Base-by-base conservation (phyloP, 306 rosid species). In the Mimosa bimucronata region DNA sequence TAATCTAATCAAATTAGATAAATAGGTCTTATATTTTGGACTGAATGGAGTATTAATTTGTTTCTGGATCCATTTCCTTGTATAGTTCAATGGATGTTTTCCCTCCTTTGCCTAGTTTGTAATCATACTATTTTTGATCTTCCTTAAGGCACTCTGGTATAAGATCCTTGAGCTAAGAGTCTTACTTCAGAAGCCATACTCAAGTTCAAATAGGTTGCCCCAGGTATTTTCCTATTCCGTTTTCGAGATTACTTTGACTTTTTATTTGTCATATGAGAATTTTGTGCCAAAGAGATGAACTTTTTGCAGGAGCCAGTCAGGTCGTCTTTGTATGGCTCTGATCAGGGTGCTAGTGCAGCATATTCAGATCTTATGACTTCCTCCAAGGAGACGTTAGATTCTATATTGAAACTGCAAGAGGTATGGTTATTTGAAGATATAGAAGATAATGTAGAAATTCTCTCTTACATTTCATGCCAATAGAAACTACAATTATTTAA, bases 201-300 rank as follows among this genome's bases (percentile, higher is more conserved):
- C 94, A 61, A 86, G 75, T 84, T 91, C 98, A 84, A 92, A 94
- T 84, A 85, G 97, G 90, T 84, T 94, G 77, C 98, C 98, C 30
- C 89, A 92, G 97, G 97, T 90, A 31, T 48, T 81, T 84, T 73
- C 28, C 77, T 83, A 68, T 73, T 72, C 44, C 44, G 31, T 41
- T 71, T 38, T 60, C 67, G 58, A 40, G 72, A 58, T 48, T 14
- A 37, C 52, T 62, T 29, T n/a, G 38, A 34, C 60, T 76, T 81
- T 12, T 75, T 78, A 38, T 80, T 60, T 78, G 61, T 66, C 26
- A 26, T 71, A 45, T 55, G 46, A 48, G 57, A 81, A 58, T n/a
- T 26, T 46, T 30, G 28, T 69, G 75, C 78, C 28, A 82, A 73
- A 68, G 50, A 72, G 80, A 53, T 38, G 28, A 25, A 23, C 74